Evolutionary conservation across 73 alveolate genomes (phyloP).

Genomic region (Tetrahymena malaccensis): DNA sequence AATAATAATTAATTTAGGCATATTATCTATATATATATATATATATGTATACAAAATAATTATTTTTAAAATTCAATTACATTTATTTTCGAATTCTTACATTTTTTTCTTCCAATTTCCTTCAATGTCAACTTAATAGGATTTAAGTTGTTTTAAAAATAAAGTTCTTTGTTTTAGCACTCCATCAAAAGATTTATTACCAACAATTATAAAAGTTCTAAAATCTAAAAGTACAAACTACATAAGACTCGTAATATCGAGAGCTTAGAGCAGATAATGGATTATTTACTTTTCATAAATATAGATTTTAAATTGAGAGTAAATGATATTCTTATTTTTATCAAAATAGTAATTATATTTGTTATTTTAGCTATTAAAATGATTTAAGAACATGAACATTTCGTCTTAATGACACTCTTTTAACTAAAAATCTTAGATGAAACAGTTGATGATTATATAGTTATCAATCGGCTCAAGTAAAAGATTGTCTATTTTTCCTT

Average conservation of each 20-base stretch:
- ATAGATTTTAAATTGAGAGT: neutral
- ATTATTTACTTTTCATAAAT: too few species aligned
- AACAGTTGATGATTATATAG: neutral
- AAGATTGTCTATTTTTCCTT: neutral
- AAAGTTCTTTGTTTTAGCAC: neutral
- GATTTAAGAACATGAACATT: too few species aligned
- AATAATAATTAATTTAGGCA: too few species aligned
- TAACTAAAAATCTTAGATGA: too few species aligned
- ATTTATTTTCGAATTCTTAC: too few species aligned
- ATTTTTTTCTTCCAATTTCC: neutral
- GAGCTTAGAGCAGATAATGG: neutral
- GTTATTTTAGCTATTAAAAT: neutral
- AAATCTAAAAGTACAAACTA: neutral
- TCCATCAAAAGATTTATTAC: neutral
- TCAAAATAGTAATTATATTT: neutral
- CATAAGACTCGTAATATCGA: neutral
- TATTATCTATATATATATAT: too few species aligned
- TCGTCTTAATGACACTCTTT: neutral
- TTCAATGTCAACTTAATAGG: neutral
- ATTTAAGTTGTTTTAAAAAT: too few species aligned
- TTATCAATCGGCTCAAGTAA: neutral
- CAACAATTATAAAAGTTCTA: neutral
- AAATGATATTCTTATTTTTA: too few species aligned
- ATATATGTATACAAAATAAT: too few species aligned
- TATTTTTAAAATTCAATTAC: too few species aligned